These are phyloP conservation scores for Boletellus ananas DNA, from an alignment of 768 basidiomycete genomes.

Conservation along the genomic window DNA sequence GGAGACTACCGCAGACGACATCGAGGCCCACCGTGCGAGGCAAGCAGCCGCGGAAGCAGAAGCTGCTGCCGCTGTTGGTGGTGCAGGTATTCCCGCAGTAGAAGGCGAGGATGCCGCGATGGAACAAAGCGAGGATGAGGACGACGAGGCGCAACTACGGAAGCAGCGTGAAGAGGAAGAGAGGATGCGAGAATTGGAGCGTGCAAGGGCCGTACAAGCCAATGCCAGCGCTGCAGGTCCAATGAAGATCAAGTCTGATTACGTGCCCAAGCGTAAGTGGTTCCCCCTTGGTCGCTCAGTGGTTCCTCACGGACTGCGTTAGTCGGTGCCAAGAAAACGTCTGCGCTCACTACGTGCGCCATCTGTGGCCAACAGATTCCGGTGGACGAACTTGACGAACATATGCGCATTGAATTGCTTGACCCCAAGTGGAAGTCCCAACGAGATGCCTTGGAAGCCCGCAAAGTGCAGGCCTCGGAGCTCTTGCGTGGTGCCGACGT, in stretches of 20 bases:
- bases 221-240: conserved; percentile 72
- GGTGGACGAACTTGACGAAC: conserved; percentile 92
- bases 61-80: conserved; percentile 75
- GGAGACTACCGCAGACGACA: conserved; percentile 87
- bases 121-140: conserved; percentile 86
- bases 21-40: conserved; percentile 74
- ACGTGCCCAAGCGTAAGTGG: conserved; percentile 86
- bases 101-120: conserved; percentile 60
- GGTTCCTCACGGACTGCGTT: conserved; percentile 6
- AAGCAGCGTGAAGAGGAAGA: conserved; percentile 68
- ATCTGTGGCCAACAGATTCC: conserved; percentile 97
- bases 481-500: conserved; percentile 91
- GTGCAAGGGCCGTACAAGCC: conserved; percentile 77
- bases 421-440: conserved; percentile 99
- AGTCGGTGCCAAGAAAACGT: conserved; percentile 65
- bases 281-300: neutral
- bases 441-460: conserved; percentile 81
- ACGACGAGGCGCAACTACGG: conserved; percentile 58
- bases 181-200: conserved; percentile 63
- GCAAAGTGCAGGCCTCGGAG: conserved; percentile 86
- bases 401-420: conserved; percentile 96
- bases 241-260: conserved; percentile 95
- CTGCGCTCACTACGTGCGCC: conserved; percentile 79
- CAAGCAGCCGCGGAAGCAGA: conserved; percentile 86
- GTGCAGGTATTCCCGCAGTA: conserved; percentile 42